Evolutionary conservation across 2,329 filamentous ascomycete genomes (phyloP), one percentile per base, ranked within the genome.

Genomic region (Fusarium sp.): DNA sequence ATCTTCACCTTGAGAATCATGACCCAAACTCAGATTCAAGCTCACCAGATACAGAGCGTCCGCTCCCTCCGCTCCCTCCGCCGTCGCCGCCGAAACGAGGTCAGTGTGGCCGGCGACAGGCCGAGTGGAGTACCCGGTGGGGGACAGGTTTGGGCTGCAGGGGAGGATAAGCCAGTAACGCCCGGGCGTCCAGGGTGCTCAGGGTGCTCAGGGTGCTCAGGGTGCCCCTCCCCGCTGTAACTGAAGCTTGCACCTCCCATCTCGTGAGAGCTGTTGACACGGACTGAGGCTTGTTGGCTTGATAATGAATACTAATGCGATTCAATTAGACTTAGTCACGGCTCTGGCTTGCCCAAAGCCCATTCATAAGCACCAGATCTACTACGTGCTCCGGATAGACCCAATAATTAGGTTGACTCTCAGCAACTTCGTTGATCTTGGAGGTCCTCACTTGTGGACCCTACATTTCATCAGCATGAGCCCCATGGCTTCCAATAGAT

Each of bases 41-140:
- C 63, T 73, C 69, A 72, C 56, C 69, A 72, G 49, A 71, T 58
- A 62, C 54, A 57, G 57, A 51, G 29, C 25, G 38, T 61, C 64
- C 63, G 69, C 60, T 67, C 38, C 29, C 38, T 60, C 64, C 63
- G 66, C 60, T 67, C 31, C 63, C 46, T 58, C 70, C 73, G 67
- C 68, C 58, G 45, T 61, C 55, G 66, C 70, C 71, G 72, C 71
- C 73, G 69, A 67, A 54, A 62, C 59, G 62, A 63, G 70, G 56
- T 74, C 64, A 61, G 63, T 69, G 60, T 66, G 72, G 66, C 74
- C 73, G 73, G 75, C 71, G 73, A 77, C 64, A 64, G 69, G 57
- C 73, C 62, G 75, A 77, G 75, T 77, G 75, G 75, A 66, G 70
- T 66, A 38, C n/a, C 63, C 55, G 48, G 75, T 77, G 75, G 75